A percentile compares a stretch with the other conserved stretches of the same genome.
phyloP scores from a whole-genome alignment of 768 basidiomycete species.

The Trametes gibbosa region DNA sequence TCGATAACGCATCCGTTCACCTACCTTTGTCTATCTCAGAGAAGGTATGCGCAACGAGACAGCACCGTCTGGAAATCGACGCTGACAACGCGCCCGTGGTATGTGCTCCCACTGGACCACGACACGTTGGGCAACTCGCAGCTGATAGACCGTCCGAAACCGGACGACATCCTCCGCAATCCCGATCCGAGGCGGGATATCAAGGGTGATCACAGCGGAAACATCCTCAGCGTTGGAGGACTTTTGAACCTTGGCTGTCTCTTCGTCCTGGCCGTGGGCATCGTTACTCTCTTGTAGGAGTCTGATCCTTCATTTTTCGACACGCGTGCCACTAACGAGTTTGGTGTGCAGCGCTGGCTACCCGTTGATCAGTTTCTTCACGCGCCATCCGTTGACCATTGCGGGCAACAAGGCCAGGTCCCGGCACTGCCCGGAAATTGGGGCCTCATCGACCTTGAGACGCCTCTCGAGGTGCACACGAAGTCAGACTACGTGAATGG shows the following conservation, averaged over 20 bases:
- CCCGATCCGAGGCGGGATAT: slow-evolving; percentile 41
- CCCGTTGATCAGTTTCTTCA: slow-evolving; percentile 39
- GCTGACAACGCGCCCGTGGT: slow-evolving; percentile 37
- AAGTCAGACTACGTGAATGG: slow-evolving; percentile 60
- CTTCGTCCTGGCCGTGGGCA: slow-evolving; percentile 44
- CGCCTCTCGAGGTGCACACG: slow-evolving; percentile 53
- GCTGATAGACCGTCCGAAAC: slow-evolving; percentile 56
- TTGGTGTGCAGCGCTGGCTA: slow-evolving; percentile 37
- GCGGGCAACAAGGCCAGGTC: slow-evolving; percentile 47
- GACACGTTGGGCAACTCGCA: slow-evolving; percentile 50
- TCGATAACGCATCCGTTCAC: slow-evolving; percentile 20
- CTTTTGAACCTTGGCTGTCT: slow-evolving; percentile 72
- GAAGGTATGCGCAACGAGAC: slow-evolving; percentile 22
- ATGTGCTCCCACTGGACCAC: slow-evolving; percentile 63
- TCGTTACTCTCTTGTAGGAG: slow-evolving; percentile 41
- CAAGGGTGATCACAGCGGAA: slow-evolving; percentile 35
- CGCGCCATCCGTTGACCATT: slow-evolving; percentile 24
- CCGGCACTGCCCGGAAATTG: slow-evolving; percentile 61
- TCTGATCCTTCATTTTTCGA: slow-evolving; percentile 31
- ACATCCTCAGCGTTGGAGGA: slow-evolving; percentile 56
- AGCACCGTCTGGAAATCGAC: background rate
- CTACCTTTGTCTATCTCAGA: slow-evolving; percentile 28
- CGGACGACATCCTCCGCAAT: slow-evolving; percentile 52
- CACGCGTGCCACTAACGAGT: background rate
- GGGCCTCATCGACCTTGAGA: slow-evolving; percentile 61